Evolutionary conservation across 768 basidiomycete genomes (phyloP), one percentile per base, ranked within the genome.

Genomic region (Collybia sordida): DNA sequence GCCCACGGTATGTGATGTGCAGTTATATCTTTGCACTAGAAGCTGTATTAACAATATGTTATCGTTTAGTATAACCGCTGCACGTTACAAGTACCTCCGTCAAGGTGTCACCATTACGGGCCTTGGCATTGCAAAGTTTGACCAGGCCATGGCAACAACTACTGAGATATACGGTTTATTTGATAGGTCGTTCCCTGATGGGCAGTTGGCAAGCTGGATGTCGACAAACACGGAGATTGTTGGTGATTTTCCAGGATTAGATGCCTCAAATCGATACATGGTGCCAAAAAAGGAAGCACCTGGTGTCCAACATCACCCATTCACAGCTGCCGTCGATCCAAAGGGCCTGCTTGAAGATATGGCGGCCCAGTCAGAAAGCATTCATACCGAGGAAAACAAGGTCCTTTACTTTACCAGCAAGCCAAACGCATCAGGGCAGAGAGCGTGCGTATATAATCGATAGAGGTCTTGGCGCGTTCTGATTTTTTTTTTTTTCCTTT

Each of bases 251-350:
- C 6, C 19, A 6, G 28, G 9, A 11, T 17, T 50, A 3, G 3
- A 45, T 34, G 31, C 31, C 3, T 50, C 48, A 15, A 55, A 59
- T 27, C n/a, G 50, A 23, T 58, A 58, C 46, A 42, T 59, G 25
- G 53, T 49, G 14, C 24, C 48, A 1, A n/a, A 11, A 36, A 18
- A 36, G 3, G 54, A 56, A 22, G 45, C 43, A 21, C 22, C 42
- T 2, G 21, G 14, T 18, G 40, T 37, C 19, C 23, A 42, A 11
- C 36, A 21, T 14, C 19, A 53, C 2, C 47, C 47, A 12, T 56
- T 59, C 23, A 8, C 44, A 21, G 11, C 49, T 15, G 17, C 9
- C 8, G 31, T 43, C 7, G 44, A 45, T 21, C 44, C 44, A 4
- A 28, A 21, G 6, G 17, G 31, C 4, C 31, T 45, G 3, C 19